These are phyloP conservation scores for Coemansia sp. DNA, from an alignment of 192 early-diverging fungal species.

Conservation along the genomic window DNA sequence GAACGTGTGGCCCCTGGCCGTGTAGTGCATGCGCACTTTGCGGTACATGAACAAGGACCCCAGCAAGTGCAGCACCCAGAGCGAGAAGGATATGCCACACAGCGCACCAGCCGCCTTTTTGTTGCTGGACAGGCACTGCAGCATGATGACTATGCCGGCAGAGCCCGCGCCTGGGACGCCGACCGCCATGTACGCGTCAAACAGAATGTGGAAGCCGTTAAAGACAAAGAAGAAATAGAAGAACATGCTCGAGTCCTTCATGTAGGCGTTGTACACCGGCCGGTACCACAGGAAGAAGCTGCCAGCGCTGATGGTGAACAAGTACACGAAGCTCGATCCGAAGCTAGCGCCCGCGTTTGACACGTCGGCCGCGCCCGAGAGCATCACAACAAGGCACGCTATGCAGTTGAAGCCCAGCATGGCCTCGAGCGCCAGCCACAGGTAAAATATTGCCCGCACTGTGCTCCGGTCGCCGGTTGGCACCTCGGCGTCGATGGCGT, in stretches of 20 bases:
- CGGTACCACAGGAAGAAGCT: slow-evolving; percentile 91
- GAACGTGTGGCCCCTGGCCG: slow-evolving; percentile 70
- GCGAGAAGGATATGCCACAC: slow-evolving; percentile 63
- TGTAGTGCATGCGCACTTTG: slow-evolving; percentile 68
- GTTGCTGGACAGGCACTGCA: slow-evolving; percentile 68
- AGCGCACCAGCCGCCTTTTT: slow-evolving; percentile 73
- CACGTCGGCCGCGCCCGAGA: slow-evolving; percentile 65
- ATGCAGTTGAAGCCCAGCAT: slow-evolving; percentile 79
- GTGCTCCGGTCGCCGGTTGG: slow-evolving; percentile 66
- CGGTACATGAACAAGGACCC: slow-evolving; percentile 63
- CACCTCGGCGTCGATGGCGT: slow-evolving; percentile 76
- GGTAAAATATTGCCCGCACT: slow-evolving; percentile 69
- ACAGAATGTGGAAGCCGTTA: slow-evolving; percentile 82
- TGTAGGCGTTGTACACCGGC: slow-evolving; percentile 85
- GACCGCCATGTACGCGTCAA: slow-evolving; percentile 83
- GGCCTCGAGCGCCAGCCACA: slow-evolving; percentile 74
- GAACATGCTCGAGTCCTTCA: slow-evolving; percentile 86
- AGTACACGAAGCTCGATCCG: slow-evolving; percentile 73
- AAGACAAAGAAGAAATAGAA: slow-evolving; percentile 87
- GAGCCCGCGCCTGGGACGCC: slow-evolving; percentile 84
- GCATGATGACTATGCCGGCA: slow-evolving; percentile 79
- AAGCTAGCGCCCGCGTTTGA: slow-evolving; percentile 75
- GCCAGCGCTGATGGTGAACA: slow-evolving; percentile 73
- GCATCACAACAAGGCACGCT: slow-evolving; percentile 73
- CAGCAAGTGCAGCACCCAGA: slow-evolving; percentile 68